Evolutionary conservation across 805 yeast species (phyloP), one percentile per base, ranked within the genome.

Genomic region (Metschnikowia arizonensis): DNA sequence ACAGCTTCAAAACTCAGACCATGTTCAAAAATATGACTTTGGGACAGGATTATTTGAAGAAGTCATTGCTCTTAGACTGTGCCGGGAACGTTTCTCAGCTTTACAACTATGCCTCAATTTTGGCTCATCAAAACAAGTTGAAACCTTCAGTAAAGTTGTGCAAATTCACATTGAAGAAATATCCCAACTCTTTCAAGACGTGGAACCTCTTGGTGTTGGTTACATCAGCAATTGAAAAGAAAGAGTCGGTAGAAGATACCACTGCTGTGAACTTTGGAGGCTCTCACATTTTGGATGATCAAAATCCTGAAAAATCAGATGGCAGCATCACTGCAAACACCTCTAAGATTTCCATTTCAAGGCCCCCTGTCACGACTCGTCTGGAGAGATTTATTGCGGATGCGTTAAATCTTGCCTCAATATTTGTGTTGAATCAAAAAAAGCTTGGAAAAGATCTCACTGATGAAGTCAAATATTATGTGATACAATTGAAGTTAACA

Each of bases 401-500:
- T 40, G 79, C 81, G 0, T 58, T 77, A 29, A 71, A 73, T 44
- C 76, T 53, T 42, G 79, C 69, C 30, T 69, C 60, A 5, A 54
- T 48, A 3, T 67, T 51, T 45, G 58, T 68, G 15, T 45, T 50
- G 34, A 63, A 62, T 46, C 58, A 62, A 48, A 55, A 56, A n/a
- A 60, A 62, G 33, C 50, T 49, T 17, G 62, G 57, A 29, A 48
- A 55, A 8, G 53, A 56, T 17, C 49, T 69, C 23, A 56, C 67
- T 3, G 40, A 55, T 6, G 61, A 59, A 28, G 57, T 62, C 34
- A 68, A 76, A 55, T 67, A 76, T 65, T 81, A 75, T 46, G 74
- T 81, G 45, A 58, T 82, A 42, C 86, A 87, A 58, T 71, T 88
- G 59, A 85, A 85, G 54, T 72, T 85, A 63, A 83, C 96, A 0